Percentiles rank a stretch among this genome's conserved stretches.
phyloP scores from a whole-genome alignment of 805 yeast genomes.

The Metschnikowia arizonensis region DNA sequence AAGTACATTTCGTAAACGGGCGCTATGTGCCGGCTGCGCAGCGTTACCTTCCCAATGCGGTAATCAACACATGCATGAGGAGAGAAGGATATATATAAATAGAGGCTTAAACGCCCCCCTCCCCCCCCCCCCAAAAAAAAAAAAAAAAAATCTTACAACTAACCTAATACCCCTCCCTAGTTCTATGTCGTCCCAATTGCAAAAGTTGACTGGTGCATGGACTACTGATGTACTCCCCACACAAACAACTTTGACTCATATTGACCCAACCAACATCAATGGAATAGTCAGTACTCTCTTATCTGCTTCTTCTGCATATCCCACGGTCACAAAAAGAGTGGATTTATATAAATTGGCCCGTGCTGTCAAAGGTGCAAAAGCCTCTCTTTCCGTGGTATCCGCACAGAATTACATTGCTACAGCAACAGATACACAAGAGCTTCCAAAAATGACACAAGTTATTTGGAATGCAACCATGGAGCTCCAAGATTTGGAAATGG shows the following conservation, averaged over 20 bases:
- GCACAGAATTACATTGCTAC: constrained; percentile 22
- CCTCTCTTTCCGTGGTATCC: constrained; percentile 20
- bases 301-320: constrained; percentile 16
- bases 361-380: constrained; percentile 19
- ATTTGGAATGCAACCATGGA: constrained; percentile 21
- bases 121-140: background rate
- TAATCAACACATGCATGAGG: too few species aligned
- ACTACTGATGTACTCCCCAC: constrained; percentile 18
- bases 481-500: constrained; percentile 20
- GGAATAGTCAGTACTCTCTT: constrained; percentile 13
- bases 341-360: constrained; percentile 18
- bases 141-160: too few species aligned
- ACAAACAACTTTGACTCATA: constrained; percentile 18
- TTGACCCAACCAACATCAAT: constrained; percentile 14
- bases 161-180: background rate
- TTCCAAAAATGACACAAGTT: constrained; percentile 19
- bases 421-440: constrained; percentile 19
- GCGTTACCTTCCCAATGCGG: background rate
- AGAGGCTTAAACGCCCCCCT: too few species aligned
- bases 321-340: constrained; percentile 14
- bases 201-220: constrained; percentile 18
- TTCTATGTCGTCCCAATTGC: constrained; percentile 5
- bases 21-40: background rate
- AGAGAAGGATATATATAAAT: constrained; percentile 1
- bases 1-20: background rate